Base-by-base conservation (phyloP, 108 stramenopile genomes). In the Nitzschia sp. region DNA sequence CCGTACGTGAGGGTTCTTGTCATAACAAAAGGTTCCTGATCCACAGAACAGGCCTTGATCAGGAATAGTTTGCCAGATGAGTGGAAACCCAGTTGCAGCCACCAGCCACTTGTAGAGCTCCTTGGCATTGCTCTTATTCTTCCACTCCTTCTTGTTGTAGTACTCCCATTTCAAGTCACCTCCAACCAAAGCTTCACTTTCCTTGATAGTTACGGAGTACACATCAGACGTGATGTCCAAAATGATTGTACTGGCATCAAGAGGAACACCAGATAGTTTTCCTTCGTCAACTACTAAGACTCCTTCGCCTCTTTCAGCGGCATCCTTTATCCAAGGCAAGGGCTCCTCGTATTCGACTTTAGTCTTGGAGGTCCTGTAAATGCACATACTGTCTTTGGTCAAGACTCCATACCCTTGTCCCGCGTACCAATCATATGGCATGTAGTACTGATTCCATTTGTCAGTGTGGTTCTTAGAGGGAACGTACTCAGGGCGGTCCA, bases 241-340 rank as follows among this genome's bases (percentile, higher is more conserved):
- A 12, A 54, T 25, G 11, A 21, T 24, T 3, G 11, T 24, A 3
- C 53, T 25, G 12, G 53, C 22, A 24, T 21, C 12, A 3, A 54
- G 11, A 22, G 24, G 3, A 24, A 12, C 19, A 2, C 53, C 53
- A 15, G 53, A 7, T 3, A 54, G 21, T 3, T 22, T 21, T 3
- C 53, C 53, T 21, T 21, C 11, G 21, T 54, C 46, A 54, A 21
- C 53, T 20, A 54, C 21, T 2, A 25, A 12, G 19, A 21, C 12
- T 5, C 24, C 20, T 3, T 34, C 29, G 6, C 2, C 20, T 24
- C 24, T 12, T 2, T 41, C 41, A 11, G 29, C 22, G 38, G 20
- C 20, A 60, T 20, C 41, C 38, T 42, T 40, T 2, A 42, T 12
- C 59, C 59, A 42, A 19, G 41, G 59, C n/a, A 42, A 15, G 59